Evolutionary conservation across 176 grass and related monocot species (phyloP), one percentile per base, ranked within the genome.

Genomic region (Zizania latifolia): DNA sequence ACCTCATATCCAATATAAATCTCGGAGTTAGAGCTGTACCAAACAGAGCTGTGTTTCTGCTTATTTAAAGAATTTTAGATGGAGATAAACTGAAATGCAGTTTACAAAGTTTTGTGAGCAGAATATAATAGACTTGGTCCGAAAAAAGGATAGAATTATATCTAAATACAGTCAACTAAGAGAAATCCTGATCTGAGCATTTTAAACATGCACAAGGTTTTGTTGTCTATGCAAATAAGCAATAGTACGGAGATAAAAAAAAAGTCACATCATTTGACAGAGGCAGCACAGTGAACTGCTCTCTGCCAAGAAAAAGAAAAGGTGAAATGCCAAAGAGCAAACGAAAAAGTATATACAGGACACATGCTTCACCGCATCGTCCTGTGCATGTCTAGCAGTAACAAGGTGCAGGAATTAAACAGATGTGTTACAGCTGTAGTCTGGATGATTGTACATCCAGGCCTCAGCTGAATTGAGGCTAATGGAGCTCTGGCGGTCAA

Each of bases 321-420:
- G 14, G 14, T 19, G 10, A 70, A 70, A 48, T 39, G 67, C 3
- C 53, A 51, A 58, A 28, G 21, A 61, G 15, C n/a, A 72, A 59
- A 39, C 31, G 58, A 59, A 65, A 50, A 3, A n/a, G n/a, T 71
- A 60, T 78, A 38, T 79, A 80, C 61, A 73, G 28, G 55, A 78
- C 10, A 58, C 23, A 68, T 22, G 53, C n/a, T 76, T 68, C 65
- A 71, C 60, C 21, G 16, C 46, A 62, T 54, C 56, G 19, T 21
- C 15, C 30, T 60, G 17, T 12, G 2, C 72, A 70, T 60, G 24
- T 56, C 70, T 9, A 67, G 33, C 45, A 3, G 63, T 72, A 29
- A 48, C 2, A 66, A 65, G 68, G 61, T 38, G 69, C 76, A 58
- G n/a, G 36, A 45, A 8, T 31, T 26, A 80, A 46, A 58, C 12